A percentile compares a stretch with the other conserved stretches of the same genome.
phyloP scores from a whole-genome alignment of 148 eudicot genomes.

The Rhododendron simsii region DNA sequence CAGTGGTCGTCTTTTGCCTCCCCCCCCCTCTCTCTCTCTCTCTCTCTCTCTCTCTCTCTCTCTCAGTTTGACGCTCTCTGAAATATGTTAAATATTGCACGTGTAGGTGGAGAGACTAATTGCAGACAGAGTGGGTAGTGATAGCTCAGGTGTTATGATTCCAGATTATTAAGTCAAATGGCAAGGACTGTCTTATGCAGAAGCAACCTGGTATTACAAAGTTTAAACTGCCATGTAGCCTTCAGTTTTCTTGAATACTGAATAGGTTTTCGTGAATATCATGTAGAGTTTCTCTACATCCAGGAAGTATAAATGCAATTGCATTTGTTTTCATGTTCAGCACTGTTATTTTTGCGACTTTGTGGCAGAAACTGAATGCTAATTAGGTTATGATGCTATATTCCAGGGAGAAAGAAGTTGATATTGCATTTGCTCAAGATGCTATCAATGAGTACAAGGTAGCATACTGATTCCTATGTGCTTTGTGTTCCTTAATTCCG shows the following conservation, averaged over 20 bases:
- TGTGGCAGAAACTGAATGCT: neutral
- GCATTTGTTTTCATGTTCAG: neutral
- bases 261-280: neutral
- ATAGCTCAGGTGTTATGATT: slow-evolving; percentile 48
- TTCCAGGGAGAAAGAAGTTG: slow-evolving; percentile 87
- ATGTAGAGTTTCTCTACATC: neutral
- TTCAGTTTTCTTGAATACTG: neutral
- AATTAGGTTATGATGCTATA: neutral
- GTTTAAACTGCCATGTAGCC: neutral
- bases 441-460: slow-evolving; percentile 88
- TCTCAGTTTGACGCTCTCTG: neutral
- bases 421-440: slow-evolving; percentile 83
- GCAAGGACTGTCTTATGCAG: slow-evolving; percentile 97
- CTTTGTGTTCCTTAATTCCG: neutral
- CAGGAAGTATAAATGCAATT: neutral
- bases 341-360: neutral
- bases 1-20: neutral
- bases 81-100: slow-evolving; percentile 10
- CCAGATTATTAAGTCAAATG: slow-evolving; percentile 96
- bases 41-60: neutral
- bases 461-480: neutral
- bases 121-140: slow-evolving; percentile 66
- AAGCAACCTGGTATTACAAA: slow-evolving; percentile 81
- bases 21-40: too few relatives aligned
- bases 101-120: slow-evolving; percentile 84